Evolutionary conservation across 1,284 basidiomycete species (phyloP), one percentile per base, ranked within the genome.

Genomic region (Inonotus hispidus): DNA sequence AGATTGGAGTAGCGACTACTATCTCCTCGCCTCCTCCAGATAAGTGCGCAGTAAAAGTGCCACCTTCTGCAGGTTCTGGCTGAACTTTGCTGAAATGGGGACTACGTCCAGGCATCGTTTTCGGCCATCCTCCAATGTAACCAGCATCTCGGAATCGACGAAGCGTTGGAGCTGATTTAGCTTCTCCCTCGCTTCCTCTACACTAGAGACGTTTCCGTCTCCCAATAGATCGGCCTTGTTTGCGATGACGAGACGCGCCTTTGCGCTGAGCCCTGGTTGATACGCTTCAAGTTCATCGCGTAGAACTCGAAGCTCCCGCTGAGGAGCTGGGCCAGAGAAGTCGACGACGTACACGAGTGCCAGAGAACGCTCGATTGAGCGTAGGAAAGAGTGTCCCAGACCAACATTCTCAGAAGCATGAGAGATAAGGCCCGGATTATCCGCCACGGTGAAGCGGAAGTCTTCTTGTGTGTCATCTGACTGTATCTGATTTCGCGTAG

Each of bases 331-430:
- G 0, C 76, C 77, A 0, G 90, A 87, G 1, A 98, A 78, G 71
- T 99, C 96, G 32, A 99, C 86, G 39, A 99, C 95, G 70, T 96
- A 98, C 0, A 88, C 91, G 2, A 99, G 82, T 3, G 92, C 90
- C 35, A 88, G 84, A 6, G 93, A 95, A 2, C 96, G 86, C 71
- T 99, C 96, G 71, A 98, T 92, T 5, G 93, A 91, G 1, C 94
- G 85, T 25, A 99, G 74, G 77, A 99, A 99, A 0, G 90, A 89
- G 72, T 98, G 95, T 0, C 97, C 97, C 0, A 99, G 80, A 0
- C 96, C 96, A 46, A 94, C 85, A 71, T 96, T 92, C 66, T 91
- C 84, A 7, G 93, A 91, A 0, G 95, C 93, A 10, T 83, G 81
- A 6, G 84, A 82, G 54, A 98, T 88, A 32, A 99, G 84, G 11